phyloP scores from a whole-genome alignment of 805 yeast genomes.

The Metschnikowia hibisci region DNA sequence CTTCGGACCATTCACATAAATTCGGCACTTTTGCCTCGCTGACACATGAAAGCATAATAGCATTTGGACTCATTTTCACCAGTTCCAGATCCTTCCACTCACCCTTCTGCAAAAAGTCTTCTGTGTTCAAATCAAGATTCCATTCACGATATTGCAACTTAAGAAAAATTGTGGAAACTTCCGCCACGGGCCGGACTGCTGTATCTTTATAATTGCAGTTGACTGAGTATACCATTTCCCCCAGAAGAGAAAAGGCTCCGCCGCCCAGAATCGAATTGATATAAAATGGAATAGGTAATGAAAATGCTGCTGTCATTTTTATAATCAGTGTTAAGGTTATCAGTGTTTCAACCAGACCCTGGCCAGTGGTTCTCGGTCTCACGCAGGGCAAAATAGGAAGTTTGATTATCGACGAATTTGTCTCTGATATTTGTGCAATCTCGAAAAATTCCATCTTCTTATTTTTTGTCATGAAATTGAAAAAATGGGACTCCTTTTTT shows the following conservation, averaged over 20 bases:
- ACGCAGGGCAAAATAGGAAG: conserved; percentile 13
- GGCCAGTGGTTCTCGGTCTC: conserved; percentile 5
- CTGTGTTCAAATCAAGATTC: conserved; percentile 5
- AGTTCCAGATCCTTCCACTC: conserved; percentile 8
- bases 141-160: conserved; percentile 8
- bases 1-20: conserved; percentile 13
- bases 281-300: conserved; percentile 7
- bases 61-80: conserved; percentile 8
- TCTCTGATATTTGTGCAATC: conserved; percentile 4
- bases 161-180: conserved; percentile 6
- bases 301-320: conserved; percentile 1
- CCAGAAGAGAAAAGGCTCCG: not conserved
- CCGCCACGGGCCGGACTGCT: conserved; percentile 12
- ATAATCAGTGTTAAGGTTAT: conserved; percentile 4
- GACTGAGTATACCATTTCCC: conserved; percentile 7
- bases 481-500: not conserved
- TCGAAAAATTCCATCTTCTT: conserved; percentile 5
- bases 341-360: conserved; percentile 9
- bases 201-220: conserved; percentile 7
- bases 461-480: not conserved
- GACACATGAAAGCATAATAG: conserved; percentile 12
- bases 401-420: not conserved
- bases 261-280: not conserved
- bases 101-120: not conserved
- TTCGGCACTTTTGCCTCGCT: conserved; percentile 12